Evolutionary conservation across 371 early-diverging fungal genomes (phyloP), one percentile per base, ranked within the genome.

Genomic region (Mucor irregularis): DNA sequence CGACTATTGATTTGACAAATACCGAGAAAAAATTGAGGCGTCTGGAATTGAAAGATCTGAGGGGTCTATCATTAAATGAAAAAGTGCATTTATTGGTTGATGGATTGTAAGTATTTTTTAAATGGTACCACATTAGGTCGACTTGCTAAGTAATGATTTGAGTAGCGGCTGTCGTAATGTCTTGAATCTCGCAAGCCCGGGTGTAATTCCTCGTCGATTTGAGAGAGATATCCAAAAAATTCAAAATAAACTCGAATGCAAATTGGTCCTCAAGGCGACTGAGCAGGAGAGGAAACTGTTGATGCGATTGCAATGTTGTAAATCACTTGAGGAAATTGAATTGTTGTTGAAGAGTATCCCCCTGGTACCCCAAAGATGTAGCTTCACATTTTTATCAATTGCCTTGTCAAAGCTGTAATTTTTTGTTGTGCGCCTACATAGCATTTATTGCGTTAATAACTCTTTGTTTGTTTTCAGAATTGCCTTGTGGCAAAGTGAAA

Each of bases 401-500:
- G 52, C 52, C 40, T 17, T 51, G 31, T 39, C 52, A 38, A 51
- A 53, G 43, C 43, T 43, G 53, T 53, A 53, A 53, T 33, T 53
- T 53, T 53, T 53, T 43, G 43, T 43, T 53, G 34, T 42, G 44
- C 45, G 42, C 38, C 40, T 40, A 39, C 42, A 51, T 31, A 13
- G 31, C 38, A 40, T 42, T 21, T 52, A 30, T 30, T 42, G 39
- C 42, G 39, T 40, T 21, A 19, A 39, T 52, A 28, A 16, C 39
- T 21, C 31, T 52, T 52, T 52, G 40, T 40, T 52, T 40, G 39
- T 52, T 52, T 1, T 30, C 31, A 51, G 52, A 19, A 51, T 51
- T 40, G 52, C 52, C 17, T 21, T 51, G 29, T 51, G 52, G 52
- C 52, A 51, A 51, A 51, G 52, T 51, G 52, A 42, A 42, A 42